phyloP scores from a whole-genome alignment of 2,329 filamentous ascomycete genomes.

The Sporothrix pseudoabietina region DNA sequence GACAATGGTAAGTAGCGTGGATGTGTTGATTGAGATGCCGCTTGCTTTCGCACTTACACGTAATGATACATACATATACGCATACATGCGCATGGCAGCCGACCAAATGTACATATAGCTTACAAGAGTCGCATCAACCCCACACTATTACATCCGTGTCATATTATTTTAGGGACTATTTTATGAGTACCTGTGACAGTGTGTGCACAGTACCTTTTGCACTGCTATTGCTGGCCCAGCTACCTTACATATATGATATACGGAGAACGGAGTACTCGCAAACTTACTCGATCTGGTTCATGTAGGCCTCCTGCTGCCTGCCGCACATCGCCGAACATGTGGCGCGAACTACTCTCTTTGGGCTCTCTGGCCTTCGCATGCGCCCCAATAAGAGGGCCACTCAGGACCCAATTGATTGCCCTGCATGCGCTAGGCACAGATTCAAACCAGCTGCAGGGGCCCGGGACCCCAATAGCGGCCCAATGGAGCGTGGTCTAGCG shows the following conservation, averaged over 20 bases:
- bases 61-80: background rate
- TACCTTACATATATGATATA: background rate
- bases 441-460: background rate
- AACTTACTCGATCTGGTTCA: background rate
- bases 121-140: background rate
- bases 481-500: background rate
- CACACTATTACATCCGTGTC: background rate
- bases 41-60: background rate
- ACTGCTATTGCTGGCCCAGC: too few relatives aligned
- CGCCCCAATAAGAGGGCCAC: background rate
- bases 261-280: background rate
- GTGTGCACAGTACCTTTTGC: background rate
- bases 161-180: too few relatives aligned
- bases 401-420: background rate
- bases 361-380: background rate
- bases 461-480: background rate
- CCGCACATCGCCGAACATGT: background rate
- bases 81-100: too few relatives aligned
- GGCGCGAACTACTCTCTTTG: background rate
- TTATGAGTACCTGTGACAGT: too few relatives aligned
- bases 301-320: background rate
- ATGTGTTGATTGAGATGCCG: background rate
- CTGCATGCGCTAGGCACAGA: background rate
- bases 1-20: too few relatives aligned
- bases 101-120: too few relatives aligned